Evolutionary conservation across 352 stramenopile species (phyloP), one percentile per base, ranked within the genome.

Genomic region (Phytopythium cucurbitacearum): DNA sequence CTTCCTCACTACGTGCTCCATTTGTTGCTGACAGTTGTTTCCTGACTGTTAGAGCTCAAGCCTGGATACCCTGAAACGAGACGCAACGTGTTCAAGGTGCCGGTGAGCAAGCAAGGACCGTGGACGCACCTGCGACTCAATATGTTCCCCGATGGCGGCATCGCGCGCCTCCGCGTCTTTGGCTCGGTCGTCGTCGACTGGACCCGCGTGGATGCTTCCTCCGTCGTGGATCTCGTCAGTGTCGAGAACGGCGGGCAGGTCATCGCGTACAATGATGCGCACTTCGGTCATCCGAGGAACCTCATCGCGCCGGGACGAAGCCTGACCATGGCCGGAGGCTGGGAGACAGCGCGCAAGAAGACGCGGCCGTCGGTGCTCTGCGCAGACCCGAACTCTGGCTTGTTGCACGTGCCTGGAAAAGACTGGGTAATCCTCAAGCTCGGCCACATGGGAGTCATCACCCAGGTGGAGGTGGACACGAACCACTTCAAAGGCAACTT

Each of bases 401-500:
- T 90, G 15, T 66, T 93, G 10, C 41, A 72, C 28, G 74, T 92
- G 11, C 78, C 88, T 1, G 87, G 85, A 0, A 95, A 88, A 54
- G 95, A 98, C 75, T 98, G 88, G 89, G 73, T 85, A 3, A 74
- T 98, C 47, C 68, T 98, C 28, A 94, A 96, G 51, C 65, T 98
- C 15, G 95, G 94, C 13, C 78, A 89, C 36, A 41, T 72, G 11
- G 79, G 78, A 7, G 63, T 89, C 43, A 76, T 95, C 40, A 60
- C 84, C 12, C 58, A 83, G 28, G 48, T 92, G 40, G 82, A 91
- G 44, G 76, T 98, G 5, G 95, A 98, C 71, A 98, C 95, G 8
- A 94, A 97, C 61, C 90, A 97, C 69, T 98, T 97, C 61, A 96
- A 95, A 56, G 94, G 94, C 53, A 98, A 98, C 62, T 98, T 96